phyloP scores from a whole-genome alignment of 2,329 filamentous ascomycete species.

The Paracoccidioides lutzii region DNA sequence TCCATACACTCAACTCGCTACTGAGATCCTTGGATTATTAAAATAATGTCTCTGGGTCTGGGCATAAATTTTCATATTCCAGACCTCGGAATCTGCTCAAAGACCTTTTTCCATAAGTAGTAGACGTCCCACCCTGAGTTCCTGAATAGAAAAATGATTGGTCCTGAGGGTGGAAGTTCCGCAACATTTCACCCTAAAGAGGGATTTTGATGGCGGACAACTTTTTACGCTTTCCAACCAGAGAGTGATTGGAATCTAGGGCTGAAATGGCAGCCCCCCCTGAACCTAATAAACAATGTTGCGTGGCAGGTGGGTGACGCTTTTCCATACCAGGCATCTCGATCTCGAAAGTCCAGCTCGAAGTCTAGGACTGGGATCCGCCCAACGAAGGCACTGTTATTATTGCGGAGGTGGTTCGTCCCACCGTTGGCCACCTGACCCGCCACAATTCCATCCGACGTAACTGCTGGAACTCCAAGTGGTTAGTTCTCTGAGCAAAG shows the following conservation, averaged over 20 bases:
- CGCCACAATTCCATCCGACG: not conserved
- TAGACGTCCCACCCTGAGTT: too few species aligned
- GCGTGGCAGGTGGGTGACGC: not conserved
- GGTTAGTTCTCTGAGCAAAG: not conserved
- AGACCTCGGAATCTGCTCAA: not conserved
- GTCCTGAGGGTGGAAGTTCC: not conserved
- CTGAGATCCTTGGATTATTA: not conserved
- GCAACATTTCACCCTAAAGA: not conserved
- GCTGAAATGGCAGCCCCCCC: not conserved
- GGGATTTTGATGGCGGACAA: not conserved
- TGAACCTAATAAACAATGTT: not conserved
- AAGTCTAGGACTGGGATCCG: not conserved
- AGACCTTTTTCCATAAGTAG: too few species aligned
- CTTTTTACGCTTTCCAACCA: too few species aligned
- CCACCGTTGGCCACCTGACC: conserved; percentile 1
- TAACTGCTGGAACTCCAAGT: not conserved
- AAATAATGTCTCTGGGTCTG: not conserved
- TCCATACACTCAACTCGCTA: not conserved
- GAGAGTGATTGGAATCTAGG: not conserved
- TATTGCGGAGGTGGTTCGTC: not conserved
- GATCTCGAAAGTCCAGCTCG: not conserved
- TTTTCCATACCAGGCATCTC: not conserved
- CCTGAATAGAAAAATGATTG: not conserved
- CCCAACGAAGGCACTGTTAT: not conserved
- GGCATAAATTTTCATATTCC: not conserved